Evolutionary conservation across 768 basidiomycete species (phyloP).

Genomic region (Exidia glandulosa): DNA sequence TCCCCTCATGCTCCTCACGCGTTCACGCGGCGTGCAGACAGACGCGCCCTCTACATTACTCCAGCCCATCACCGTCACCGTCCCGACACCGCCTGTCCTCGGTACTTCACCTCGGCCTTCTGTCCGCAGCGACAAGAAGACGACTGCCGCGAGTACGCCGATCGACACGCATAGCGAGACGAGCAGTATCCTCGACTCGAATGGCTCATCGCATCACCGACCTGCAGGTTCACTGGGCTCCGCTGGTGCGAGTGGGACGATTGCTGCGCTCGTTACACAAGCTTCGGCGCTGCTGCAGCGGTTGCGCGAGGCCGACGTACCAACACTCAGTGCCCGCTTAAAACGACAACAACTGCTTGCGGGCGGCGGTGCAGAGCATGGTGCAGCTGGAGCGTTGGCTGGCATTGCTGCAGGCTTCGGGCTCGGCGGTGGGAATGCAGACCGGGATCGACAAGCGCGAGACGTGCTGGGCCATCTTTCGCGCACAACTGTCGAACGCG

Average conservation of each 20-base stretch:
- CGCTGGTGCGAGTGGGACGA: conserved; percentile 9
- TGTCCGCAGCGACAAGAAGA: neutral
- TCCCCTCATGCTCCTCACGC: conserved; percentile 38
- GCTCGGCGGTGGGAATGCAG: neutral
- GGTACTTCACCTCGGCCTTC: neutral
- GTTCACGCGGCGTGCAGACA: conserved; percentile 61
- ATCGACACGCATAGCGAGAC: neutral
- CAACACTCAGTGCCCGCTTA: conserved; percentile 78
- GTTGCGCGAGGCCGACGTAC: conserved; percentile 66
- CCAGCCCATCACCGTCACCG: neutral
- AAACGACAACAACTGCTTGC: conserved; percentile 87
- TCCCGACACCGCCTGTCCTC: neutral
- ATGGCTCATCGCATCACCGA: neutral
- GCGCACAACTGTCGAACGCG: conserved; percentile 61
- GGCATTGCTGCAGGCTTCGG: neutral
- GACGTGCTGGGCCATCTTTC: conserved; percentile 61
- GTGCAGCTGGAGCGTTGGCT: neutral
- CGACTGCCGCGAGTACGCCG: neutral
- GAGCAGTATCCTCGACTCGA: neutral
- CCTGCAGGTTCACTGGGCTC: neutral
- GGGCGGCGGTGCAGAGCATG: conserved; percentile 30
- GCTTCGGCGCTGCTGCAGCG: conserved; percentile 51
- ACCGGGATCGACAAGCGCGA: neutral
- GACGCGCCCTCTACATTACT: conserved; percentile 32
- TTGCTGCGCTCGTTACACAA: conserved; percentile 53